Evolutionary conservation across 2,329 filamentous ascomycete genomes (phyloP), one percentile per base, ranked within the genome.

Genomic region (Fusarium sp.): DNA sequence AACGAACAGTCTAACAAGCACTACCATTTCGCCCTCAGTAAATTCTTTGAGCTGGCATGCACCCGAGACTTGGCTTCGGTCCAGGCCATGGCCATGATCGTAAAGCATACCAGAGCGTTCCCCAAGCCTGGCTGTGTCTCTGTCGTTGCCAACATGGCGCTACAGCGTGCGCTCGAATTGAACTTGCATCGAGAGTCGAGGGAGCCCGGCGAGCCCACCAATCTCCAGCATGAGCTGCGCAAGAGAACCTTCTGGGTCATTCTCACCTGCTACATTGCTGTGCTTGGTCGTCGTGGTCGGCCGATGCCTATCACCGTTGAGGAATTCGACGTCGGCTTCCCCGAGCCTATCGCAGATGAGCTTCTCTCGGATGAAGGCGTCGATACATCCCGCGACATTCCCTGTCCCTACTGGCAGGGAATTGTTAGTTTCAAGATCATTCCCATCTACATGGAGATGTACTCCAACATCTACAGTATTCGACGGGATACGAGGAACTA

Each of bases 231-330:
- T 56, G 91, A 96, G 72, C 73, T 93, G 74, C 84, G 91, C 21
- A 93, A 93, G 76, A 83, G 92, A 14, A 82, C 88, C 1, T 96
- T 92, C 80, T 96, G 91, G 89, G 82, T 82, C 6, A 80, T 93
- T 10, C 76, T 93, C 36, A 79, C 83, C 6, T 80, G 93, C 13
- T 82, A 87, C 57, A 80, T 90, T 9, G 86, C 85, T n/a, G 78
- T 94, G 9, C 87, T 87, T 65, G 90, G 90, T 17, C 91, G 90
- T 54, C 84, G 93, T 32, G 92, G 92, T 15, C 82, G 88, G 14
- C 92, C 92, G 1, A 90, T 95, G 83, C 85, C 88, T 2, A 83
- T 95, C 43, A 84, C 86, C 10, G 78, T 88, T 4, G 86, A 91
- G 47, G 91, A 95, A 62, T 89, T 93, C 65, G 92, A 96, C 68